These are phyloP conservation scores for Baeospora myosura DNA, from an alignment of 1,284 basidiomycete species.

Conservation along the genomic window DNA sequence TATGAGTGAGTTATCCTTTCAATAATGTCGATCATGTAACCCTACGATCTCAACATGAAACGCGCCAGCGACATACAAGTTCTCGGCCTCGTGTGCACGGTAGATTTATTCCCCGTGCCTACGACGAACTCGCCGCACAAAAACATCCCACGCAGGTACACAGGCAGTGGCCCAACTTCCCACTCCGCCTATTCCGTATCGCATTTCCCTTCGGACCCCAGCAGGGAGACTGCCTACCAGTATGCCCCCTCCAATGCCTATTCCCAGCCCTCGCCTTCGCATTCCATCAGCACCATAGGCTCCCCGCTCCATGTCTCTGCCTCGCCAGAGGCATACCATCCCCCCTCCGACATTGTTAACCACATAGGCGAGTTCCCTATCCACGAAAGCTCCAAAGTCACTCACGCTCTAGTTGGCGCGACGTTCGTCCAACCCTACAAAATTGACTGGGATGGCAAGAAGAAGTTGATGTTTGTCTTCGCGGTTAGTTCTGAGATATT, in stretches of 20 bases:
- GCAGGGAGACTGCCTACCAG: neutral
- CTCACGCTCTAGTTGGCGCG: constrained; percentile 35
- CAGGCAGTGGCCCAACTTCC: constrained; percentile 5
- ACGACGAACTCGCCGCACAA: constrained; percentile 13
- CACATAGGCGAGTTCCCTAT: constrained; percentile 28
- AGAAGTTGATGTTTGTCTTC: constrained; percentile 47
- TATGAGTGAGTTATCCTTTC: constrained; percentile 32
- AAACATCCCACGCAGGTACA: neutral
- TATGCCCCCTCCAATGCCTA: neutral
- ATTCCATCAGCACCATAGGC: neutral
- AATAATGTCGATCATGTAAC: too few relatives aligned
- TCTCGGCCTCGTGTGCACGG: constrained; percentile 54
- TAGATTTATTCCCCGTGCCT: constrained; percentile 54
- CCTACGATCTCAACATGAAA: too few relatives aligned
- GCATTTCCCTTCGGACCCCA: constrained; percentile 10
- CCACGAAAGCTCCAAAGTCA: constrained; percentile 35
- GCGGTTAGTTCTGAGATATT: constrained; percentile 29
- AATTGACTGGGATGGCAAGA: constrained; percentile 38
- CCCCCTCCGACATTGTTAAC: constrained; percentile 28
- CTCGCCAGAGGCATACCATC: constrained; percentile 9
- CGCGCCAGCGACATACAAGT: constrained; percentile 36
- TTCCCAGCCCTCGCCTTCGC: neutral
- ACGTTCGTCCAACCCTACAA: constrained; percentile 39
- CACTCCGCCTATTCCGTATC: neutral
- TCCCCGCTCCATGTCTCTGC: neutral